These are phyloP conservation scores for Phaeophleospora eucalypticola DNA, from an alignment of 2,329 filamentous ascomycete species.

Conservation along the genomic window DNA sequence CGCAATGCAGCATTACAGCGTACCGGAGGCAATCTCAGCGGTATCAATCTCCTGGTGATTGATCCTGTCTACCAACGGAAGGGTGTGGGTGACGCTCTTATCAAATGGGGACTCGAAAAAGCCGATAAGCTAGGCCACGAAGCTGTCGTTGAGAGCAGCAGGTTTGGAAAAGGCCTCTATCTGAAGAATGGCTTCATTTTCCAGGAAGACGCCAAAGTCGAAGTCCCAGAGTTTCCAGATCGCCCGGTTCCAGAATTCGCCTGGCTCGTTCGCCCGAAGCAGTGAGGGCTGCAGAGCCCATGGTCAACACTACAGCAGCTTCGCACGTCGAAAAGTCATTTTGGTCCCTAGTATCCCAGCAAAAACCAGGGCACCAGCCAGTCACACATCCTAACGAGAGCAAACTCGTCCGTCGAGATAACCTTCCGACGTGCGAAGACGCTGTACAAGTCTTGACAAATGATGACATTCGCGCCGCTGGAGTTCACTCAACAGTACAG, in stretches of 20 bases:
- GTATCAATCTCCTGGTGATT: slow-evolving; percentile 28
- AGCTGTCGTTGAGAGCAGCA: slow-evolving; percentile 30
- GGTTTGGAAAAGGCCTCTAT: slow-evolving; percentile 28
- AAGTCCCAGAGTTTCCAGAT: slow-evolving; percentile 16
- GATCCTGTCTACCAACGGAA: slow-evolving; percentile 29
- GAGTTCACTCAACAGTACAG: neutral
- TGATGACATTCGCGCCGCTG: neutral
- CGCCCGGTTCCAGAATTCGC: slow-evolving; percentile 21
- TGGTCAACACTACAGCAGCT: too few species aligned
- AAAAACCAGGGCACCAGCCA: too few species aligned
- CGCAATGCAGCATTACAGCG: slow-evolving; percentile 23
- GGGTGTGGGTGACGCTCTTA: slow-evolving; percentile 26
- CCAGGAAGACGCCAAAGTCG: slow-evolving; percentile 22
- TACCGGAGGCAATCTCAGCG: slow-evolving; percentile 26
- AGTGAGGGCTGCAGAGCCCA: too few species aligned
- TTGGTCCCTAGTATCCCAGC: too few species aligned
- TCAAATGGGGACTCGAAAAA: slow-evolving; percentile 28
- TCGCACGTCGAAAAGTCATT: too few species aligned
- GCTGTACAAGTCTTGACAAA: too few species aligned
- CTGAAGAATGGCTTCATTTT: slow-evolving; percentile 32
- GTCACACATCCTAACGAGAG: too few species aligned
- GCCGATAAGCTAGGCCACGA: slow-evolving; percentile 28
- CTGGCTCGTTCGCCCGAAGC: slow-evolving; percentile 28
- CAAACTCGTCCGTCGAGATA: too few species aligned
- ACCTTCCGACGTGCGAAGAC: too few species aligned